Conservation (phyloP, 1,284 basidiomycete species). For the Pseudozyma flocculosa region DNA sequence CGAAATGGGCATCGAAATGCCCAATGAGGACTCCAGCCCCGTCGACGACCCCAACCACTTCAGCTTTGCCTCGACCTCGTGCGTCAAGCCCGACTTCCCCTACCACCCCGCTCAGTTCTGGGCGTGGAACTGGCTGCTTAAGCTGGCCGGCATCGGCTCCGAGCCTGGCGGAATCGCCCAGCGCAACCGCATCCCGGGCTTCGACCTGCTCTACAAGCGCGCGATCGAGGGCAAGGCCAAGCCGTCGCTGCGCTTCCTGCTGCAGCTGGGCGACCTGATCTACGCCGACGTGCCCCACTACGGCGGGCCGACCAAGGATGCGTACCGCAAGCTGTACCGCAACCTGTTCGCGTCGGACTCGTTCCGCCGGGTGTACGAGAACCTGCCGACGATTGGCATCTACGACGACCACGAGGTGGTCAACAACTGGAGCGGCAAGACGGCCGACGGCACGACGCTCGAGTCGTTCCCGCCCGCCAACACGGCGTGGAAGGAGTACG, state of each 20-base stretch:
- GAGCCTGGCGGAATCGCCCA: slow-evolving; percentile 43
- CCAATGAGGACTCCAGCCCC: slow-evolving; percentile 27
- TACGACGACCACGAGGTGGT: slow-evolving; percentile 56
- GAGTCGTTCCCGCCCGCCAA: slow-evolving; percentile 65
- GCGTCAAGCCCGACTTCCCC: slow-evolving; percentile 57
- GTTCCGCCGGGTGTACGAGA: slow-evolving; percentile 51
- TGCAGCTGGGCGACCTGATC: slow-evolving; percentile 65
- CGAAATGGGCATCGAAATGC: neutral
- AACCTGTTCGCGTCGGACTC: slow-evolving; percentile 53
- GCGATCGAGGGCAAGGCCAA: slow-evolving; percentile 22
- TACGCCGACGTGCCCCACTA: slow-evolving; percentile 71
- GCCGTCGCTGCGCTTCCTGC: slow-evolving; percentile 57
- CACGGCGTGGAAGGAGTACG: slow-evolving; percentile 69
- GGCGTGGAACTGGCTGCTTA: slow-evolving; percentile 52
- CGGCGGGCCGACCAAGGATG: slow-evolving; percentile 33
- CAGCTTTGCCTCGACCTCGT: slow-evolving; percentile 51
- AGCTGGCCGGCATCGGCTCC: slow-evolving; percentile 35
- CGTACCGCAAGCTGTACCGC: slow-evolving; percentile 55
- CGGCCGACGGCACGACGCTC: slow-evolving; percentile 64
- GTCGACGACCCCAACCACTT: slow-evolving; percentile 56
- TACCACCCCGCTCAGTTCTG: slow-evolving; percentile 56
- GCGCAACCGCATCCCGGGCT: slow-evolving; percentile 66
- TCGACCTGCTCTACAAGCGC: slow-evolving; percentile 65
- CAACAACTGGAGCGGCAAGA: slow-evolving; percentile 61
- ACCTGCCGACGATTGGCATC: slow-evolving; percentile 53